Percentiles rank a stretch among this genome's conserved stretches.
These are phyloP conservation scores for Polyporus arcularius DNA, from an alignment of 768 basidiomycete genomes.

Conservation along the genomic window DNA sequence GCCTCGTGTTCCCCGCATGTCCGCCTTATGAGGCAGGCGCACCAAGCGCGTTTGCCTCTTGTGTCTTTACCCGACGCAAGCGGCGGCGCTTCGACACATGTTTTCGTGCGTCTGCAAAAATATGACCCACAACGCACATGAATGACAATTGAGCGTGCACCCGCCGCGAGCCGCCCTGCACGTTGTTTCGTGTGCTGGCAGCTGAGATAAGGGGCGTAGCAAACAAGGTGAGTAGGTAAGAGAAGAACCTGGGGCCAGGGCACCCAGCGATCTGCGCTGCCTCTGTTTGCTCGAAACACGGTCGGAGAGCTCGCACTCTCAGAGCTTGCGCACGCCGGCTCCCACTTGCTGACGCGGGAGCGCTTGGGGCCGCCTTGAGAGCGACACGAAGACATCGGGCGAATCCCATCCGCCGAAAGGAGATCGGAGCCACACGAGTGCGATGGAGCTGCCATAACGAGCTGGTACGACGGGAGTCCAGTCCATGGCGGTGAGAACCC, in stretches of 20 bases:
- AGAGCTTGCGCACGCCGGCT: constrained; percentile 5
- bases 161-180: background rate
- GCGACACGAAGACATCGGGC: constrained; percentile 19
- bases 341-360: constrained; percentile 10
- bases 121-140: constrained; percentile 3
- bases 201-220: constrained; percentile 20
- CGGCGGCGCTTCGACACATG: constrained; percentile 13
- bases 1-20: constrained; percentile 40
- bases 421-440: constrained; percentile 13
- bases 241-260: constrained; percentile 10
- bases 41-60: constrained; percentile 21
- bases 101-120: constrained; percentile 4
- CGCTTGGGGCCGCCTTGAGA: constrained; percentile 10
- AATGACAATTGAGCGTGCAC: background rate
- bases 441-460: constrained; percentile 14
- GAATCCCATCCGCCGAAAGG: constrained; percentile 11
- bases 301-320: background rate
- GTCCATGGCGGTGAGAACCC: constrained; percentile 5
- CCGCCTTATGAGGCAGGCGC: constrained; percentile 32
- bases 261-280: constrained; percentile 17
- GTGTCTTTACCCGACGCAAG: constrained; percentile 16
- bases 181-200: background rate
- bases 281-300: background rate
- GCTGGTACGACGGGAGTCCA: constrained; percentile 1
- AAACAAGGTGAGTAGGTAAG: constrained; percentile 5